phyloP scores from a whole-genome alignment of 768 basidiomycete genomes.

The Macrolepiota albuminosa region DNA sequence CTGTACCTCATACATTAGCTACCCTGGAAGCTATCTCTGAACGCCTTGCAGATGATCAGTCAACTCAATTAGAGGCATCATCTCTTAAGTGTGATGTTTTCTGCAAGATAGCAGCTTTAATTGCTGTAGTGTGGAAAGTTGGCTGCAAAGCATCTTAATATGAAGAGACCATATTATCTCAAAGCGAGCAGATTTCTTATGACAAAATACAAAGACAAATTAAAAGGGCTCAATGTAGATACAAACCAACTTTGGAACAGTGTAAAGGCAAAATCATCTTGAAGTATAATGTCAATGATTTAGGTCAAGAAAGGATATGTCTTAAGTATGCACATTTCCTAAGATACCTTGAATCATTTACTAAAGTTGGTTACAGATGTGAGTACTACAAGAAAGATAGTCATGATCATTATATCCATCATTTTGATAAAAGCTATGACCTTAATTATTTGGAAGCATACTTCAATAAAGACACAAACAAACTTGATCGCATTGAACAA shows the following conservation, averaged over 20 bases:
- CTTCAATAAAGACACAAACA: slow-evolving; percentile 12
- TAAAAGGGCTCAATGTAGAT: neutral
- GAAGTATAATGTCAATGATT: neutral
- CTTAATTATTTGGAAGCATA: slow-evolving; percentile 13
- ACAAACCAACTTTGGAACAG: neutral
- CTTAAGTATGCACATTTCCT: neutral
- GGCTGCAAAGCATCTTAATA: neutral
- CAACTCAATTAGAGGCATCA: neutral
- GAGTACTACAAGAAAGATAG: slow-evolving; percentile 2
- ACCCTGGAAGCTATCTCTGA: no score
- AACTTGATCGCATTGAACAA: slow-evolving; percentile 16
- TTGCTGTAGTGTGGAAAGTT: neutral
- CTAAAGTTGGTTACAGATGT: no score
- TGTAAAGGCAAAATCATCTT: neutral
- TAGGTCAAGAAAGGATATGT: no score
- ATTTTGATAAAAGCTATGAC: slow-evolving; percentile 9
- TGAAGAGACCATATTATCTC: neutral
- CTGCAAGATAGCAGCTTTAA: neutral
- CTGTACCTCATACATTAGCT: no score
- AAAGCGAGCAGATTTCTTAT: neutral
- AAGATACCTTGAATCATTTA: no score
- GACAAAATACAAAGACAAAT: neutral
- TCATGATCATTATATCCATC: neutral
- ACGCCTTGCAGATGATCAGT: neutral
- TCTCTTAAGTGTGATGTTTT: neutral